These are phyloP conservation scores for Eleusine indica DNA, from an alignment of 176 grass and related monocot genomes.

Conservation along the genomic window DNA sequence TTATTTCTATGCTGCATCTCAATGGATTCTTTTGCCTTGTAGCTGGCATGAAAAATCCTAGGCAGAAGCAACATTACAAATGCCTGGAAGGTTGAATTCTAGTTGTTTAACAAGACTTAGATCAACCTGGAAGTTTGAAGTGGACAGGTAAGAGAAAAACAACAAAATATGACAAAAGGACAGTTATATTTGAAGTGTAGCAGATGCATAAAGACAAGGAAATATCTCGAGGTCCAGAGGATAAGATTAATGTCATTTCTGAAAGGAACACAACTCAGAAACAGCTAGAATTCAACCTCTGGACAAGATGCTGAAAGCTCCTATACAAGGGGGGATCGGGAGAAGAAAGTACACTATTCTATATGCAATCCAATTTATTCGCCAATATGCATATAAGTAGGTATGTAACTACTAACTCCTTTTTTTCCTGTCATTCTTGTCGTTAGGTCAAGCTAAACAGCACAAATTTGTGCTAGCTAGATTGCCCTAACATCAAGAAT, in stretches of 20 bases:
- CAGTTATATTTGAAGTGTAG: background rate
- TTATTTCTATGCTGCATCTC: background rate
- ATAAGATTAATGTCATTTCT: background rate
- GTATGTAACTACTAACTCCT: background rate
- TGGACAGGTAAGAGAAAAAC: background rate
- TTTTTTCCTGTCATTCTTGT: background rate
- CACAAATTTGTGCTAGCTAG: background rate
- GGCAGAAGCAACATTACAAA: background rate
- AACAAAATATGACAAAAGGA: background rate
- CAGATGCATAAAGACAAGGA: conserved; percentile 1
- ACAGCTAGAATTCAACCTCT: background rate
- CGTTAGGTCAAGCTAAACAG: background rate
- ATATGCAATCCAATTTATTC: conserved; percentile 4
- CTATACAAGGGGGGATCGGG: no score
- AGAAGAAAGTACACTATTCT: background rate
- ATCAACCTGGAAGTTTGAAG: conserved; percentile 33
- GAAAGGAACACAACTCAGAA: conserved; percentile 7
- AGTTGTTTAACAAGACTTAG: background rate
- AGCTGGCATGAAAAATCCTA: conserved; percentile 14
- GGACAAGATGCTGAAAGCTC: no score
- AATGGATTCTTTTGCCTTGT: background rate
- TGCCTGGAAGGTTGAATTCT: background rate
- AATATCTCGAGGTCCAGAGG: background rate
- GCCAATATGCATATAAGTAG: conserved; percentile 19
- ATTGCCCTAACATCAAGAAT: background rate